phyloP scores from a whole-genome alignment of 306 rosid species.

The Inga oerstediana region DNA sequence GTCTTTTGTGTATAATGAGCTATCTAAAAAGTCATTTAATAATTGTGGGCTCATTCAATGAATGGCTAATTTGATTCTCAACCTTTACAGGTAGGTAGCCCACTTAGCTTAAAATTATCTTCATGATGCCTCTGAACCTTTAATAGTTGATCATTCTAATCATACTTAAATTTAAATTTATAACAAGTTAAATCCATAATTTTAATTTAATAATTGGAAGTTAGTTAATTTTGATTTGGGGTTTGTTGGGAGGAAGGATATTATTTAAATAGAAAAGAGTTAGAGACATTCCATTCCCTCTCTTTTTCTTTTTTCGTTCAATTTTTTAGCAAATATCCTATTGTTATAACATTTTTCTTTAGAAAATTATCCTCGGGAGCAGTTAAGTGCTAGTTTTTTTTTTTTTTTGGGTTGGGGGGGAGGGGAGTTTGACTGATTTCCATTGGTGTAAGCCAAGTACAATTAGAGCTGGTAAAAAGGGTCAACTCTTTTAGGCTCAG shows the following conservation, averaged over 20 bases:
- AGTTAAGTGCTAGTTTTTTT: too few species aligned
- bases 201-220: not conserved
- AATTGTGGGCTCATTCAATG: slow-evolving; percentile 3
- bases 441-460: too few species aligned
- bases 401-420: too few species aligned
- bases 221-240: not conserved
- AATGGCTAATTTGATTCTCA: slow-evolving; percentile 33
- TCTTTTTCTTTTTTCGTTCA: not conserved
- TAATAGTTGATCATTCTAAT: not conserved
- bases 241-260: not conserved
- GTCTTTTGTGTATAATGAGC: slow-evolving; percentile 18
- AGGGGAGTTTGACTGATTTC: too few species aligned
- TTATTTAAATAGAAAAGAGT: not conserved
- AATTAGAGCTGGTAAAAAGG: too few species aligned
- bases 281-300: not conserved
- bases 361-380: too few species aligned
- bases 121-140: not conserved
- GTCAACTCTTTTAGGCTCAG: too few species aligned
- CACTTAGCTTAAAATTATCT: not conserved
- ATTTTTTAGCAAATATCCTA: not conserved
- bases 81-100: slow-evolving; percentile 31
- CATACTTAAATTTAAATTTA: not conserved
- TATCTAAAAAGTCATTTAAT: not conserved
- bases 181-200: not conserved
- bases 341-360: too few species aligned